Conservation (phyloP, 768 basidiomycete species). For the Wakefieldia striispora region DNA sequence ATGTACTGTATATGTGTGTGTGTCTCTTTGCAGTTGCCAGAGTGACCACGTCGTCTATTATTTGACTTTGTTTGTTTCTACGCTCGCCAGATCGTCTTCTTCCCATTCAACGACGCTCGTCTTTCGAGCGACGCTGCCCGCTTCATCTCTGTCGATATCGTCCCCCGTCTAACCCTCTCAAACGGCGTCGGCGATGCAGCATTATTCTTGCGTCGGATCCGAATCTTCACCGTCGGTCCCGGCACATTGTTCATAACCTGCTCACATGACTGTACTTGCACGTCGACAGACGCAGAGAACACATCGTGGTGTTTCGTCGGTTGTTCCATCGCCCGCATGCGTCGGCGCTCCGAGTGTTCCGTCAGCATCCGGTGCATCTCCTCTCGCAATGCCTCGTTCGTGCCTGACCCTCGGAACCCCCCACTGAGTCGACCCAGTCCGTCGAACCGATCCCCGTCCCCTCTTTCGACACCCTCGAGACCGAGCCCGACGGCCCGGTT, state of each 20-base stretch:
- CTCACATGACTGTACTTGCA: neutral
- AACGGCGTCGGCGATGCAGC: conserved; percentile 23
- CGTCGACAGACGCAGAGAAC: conserved; percentile 24
- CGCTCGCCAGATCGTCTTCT: conserved; percentile 18
- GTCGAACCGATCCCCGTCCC: conserved; percentile 26
- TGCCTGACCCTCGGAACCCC: conserved; percentile 16
- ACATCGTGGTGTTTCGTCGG: conserved; percentile 26
- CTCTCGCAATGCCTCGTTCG: conserved; percentile 15
- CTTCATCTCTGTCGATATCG: conserved; percentile 32
- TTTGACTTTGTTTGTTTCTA: conserved; percentile 22
- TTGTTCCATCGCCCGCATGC: conserved; percentile 12
- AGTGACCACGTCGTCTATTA: conserved; percentile 6
- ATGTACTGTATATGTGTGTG: too few relatives aligned
- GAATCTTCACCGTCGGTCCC: conserved; percentile 4
- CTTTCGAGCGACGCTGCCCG: conserved; percentile 27
- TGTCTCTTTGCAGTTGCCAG: conserved; percentile 10
- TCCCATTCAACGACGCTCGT: conserved; percentile 16
- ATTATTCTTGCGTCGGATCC: conserved; percentile 16
- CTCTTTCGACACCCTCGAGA: conserved; percentile 24
- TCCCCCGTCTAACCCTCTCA: conserved; percentile 16
- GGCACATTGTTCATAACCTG: neutral
- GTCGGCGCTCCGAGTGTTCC: conserved; percentile 19
- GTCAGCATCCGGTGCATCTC: conserved; percentile 21
- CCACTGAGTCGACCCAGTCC: conserved; percentile 29
- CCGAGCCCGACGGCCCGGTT: conserved; percentile 22